Evolutionary conservation across 2,329 filamentous ascomycete genomes (phyloP), one percentile per base, ranked within the genome.

Genomic region (Colletotrichum neosansevieriae): DNA sequence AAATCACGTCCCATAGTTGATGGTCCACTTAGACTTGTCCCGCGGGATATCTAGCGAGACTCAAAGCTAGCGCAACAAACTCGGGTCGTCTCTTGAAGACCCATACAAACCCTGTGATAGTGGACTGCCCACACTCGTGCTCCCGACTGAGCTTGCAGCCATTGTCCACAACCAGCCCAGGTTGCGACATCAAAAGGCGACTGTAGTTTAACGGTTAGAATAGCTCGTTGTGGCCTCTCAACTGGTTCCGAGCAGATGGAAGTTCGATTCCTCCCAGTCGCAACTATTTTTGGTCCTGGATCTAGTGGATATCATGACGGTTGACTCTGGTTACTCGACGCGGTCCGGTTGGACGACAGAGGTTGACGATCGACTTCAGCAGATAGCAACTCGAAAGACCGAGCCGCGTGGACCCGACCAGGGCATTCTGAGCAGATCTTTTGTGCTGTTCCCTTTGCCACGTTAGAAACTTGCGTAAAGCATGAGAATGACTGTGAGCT

Each of bases 221-320:
- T 57, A 67, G 58, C 51, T 51, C 51, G 38, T 63, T 67, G 64
- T 67, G 59, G 24, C 64, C 64, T 67, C 64, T 58, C 45, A 19
- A 58, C 36, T 45, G 44, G 64, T 15, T 63, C 59, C 59, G 51
- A 63, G 17, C 42, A 67, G 64, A 67, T 63, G 59, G 59, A 63
- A 63, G 59, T 63, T 67, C 45, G 44, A 63, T 67, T 63, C 58
- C 64, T 63, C 44, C 51, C 36, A 45, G 51, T 51, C 58, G 53
- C 51, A 63, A 11, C 1, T 11, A 9, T 61, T 50, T 54, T 51
- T 50, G 58, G 4, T 51, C 6, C 50, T 21, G 45, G 36, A 32
- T 11, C 5, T 13, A 21, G 47, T 53, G 36, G 38, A 7, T 34
- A 53, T 21, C 36, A 10, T 17, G 19, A 34, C n/a, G 4, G 21